These are phyloP conservation scores for Fusarium humuli DNA, from an alignment of 2,329 filamentous ascomycete species.

Conservation along the genomic window DNA sequence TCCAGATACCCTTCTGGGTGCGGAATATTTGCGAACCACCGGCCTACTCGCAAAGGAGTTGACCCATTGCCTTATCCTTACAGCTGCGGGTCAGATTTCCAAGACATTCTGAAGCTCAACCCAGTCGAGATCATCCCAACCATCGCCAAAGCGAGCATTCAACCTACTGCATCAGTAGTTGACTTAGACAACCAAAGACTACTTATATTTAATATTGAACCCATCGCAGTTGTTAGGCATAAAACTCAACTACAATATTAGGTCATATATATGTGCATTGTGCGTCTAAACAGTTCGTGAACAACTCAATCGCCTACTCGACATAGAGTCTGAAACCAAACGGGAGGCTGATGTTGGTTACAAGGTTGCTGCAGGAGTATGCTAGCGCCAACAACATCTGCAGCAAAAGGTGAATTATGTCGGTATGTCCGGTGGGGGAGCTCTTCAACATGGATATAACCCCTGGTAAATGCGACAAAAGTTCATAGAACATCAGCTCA, in stretches of 20 bases:
- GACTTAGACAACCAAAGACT: background rate
- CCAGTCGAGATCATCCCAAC: background rate
- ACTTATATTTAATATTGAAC: background rate
- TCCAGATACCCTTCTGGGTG: background rate
- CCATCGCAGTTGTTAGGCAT: background rate
- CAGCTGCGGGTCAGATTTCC: slow-evolving; percentile 17
- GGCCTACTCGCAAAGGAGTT: background rate
- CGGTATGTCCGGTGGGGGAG: background rate
- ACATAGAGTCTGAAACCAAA: background rate
- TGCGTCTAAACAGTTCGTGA: background rate
- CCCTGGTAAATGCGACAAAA: background rate
- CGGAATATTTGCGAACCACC: background rate
- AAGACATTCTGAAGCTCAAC: background rate
- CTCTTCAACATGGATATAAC: background rate
- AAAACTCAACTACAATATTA: background rate
- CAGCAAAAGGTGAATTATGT: background rate
- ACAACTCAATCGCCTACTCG: background rate
- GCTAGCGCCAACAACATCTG: slow-evolving; percentile 37
- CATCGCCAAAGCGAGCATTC: background rate
- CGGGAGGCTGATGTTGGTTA: slow-evolving; percentile 18
- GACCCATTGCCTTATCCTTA: background rate
- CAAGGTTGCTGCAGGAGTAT: background rate
- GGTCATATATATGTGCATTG: too few relatives aligned
- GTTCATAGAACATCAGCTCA: background rate
- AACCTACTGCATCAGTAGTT: background rate